These are phyloP conservation scores for Fragaria iinumae DNA, from an alignment of 306 rosid genomes.

Conservation along the genomic window DNA sequence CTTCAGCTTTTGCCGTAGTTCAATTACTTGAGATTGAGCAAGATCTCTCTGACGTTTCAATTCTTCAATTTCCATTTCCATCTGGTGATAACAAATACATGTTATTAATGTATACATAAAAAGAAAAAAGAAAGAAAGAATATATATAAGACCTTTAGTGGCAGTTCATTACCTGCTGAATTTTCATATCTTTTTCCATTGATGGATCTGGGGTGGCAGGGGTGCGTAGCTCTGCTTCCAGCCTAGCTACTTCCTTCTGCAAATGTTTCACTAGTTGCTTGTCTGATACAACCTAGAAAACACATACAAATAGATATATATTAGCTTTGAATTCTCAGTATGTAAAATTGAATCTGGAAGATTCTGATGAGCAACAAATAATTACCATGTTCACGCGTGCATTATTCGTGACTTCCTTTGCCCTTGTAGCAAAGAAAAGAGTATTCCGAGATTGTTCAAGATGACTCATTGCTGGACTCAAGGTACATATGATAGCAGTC, in stretches of 20 bases:
- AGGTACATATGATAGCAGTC: conserved; percentile 95
- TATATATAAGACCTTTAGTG: neutral
- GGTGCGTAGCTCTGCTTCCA: conserved; percentile 92
- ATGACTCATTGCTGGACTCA: conserved; percentile 94
- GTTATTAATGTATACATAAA: conserved; percentile 14
- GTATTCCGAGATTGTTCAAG: conserved; percentile 97
- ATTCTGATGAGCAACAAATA: conserved; percentile 5
- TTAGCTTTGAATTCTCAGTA: neutral
- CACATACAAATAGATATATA: neutral
- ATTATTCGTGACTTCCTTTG: conserved; percentile 94
- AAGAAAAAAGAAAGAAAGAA: neutral
- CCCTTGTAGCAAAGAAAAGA: conserved; percentile 90
- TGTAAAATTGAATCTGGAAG: neutral
- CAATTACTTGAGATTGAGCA: conserved; percentile 84
- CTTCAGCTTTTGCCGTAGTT: conserved; percentile 70
- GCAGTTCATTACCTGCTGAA: conserved; percentile 78
- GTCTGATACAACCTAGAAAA: conserved; percentile 76
- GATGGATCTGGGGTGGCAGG: conserved; percentile 65
- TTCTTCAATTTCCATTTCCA: conserved; percentile 98
- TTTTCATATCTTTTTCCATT: conserved; percentile 79
- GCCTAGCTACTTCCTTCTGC: conserved; percentile 97
- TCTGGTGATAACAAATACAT: conserved; percentile 44
- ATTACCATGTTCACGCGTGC: conserved; percentile 99
- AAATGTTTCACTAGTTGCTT: conserved; percentile 93
- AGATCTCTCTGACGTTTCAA: conserved; percentile 82